Evolutionary conservation across 371 early-diverging fungal species (phyloP).

Genomic region (Rhizomucor miehei): DNA sequence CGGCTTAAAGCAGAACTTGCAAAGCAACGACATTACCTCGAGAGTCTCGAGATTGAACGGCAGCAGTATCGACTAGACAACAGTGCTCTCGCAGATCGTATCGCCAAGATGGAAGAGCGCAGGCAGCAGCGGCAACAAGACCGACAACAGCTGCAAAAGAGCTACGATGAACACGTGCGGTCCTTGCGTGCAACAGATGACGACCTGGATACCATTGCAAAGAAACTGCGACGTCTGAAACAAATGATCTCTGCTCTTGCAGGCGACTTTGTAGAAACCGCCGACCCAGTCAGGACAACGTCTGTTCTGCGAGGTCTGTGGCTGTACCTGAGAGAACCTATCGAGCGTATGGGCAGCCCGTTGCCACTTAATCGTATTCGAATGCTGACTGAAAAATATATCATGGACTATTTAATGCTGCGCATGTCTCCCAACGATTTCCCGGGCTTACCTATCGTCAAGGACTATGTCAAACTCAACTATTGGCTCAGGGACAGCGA

Average conservation of each 20-base stretch:
- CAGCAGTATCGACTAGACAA: conserved; percentile 21
- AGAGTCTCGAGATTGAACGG: conserved; percentile 20
- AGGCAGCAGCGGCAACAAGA: conserved; percentile 24
- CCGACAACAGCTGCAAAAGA: conserved; percentile 29
- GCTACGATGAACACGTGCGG: conserved; percentile 53
- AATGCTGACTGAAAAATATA: conserved; percentile 59
- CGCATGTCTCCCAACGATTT: conserved; percentile 38
- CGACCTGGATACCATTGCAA: conserved; percentile 45
- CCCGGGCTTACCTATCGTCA: conserved; percentile 23
- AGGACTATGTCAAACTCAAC: conserved; percentile 13
- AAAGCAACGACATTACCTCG: conserved; percentile 14
- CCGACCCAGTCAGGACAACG: conserved; percentile 43
- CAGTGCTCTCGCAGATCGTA: conserved; percentile 12
- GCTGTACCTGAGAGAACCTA: conserved; percentile 35
- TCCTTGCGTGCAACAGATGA: conserved; percentile 56
- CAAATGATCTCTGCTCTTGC: conserved; percentile 40
- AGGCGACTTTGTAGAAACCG: conserved; percentile 38
- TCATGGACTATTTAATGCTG: conserved; percentile 49
- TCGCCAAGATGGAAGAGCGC: conserved; percentile 13
- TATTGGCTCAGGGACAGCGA: conserved; percentile 17
- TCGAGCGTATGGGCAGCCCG: conserved; percentile 27
- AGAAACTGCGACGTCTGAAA: conserved; percentile 47
- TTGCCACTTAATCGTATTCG: conserved; percentile 46
- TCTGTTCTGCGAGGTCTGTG: conserved; percentile 34
- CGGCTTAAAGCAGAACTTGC: conserved; percentile 16